phyloP scores from a whole-genome alignment of 1,139 yeast genomes.

The Candida sanyaensis region DNA sequence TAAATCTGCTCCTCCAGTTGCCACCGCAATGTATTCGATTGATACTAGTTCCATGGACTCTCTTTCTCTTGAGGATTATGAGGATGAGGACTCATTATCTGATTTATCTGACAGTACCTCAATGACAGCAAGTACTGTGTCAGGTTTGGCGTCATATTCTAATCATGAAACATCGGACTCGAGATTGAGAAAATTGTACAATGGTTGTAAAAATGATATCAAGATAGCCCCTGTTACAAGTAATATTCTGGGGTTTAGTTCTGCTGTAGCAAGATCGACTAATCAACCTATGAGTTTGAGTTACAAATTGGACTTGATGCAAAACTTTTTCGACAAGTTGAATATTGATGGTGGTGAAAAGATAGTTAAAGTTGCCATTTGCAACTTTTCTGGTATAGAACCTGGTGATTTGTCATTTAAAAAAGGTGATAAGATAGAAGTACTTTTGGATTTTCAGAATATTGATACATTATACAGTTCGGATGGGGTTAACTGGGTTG shows the following conservation, averaged over 20 bases:
- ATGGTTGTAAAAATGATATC: conserved; percentile 37
- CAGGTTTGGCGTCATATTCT: conserved; percentile 21
- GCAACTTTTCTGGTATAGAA: conserved; percentile 32
- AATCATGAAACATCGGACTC: conserved; percentile 23
- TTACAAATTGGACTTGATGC: conserved; percentile 28
- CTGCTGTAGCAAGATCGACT: not conserved
- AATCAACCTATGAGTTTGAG: conserved; percentile 22
- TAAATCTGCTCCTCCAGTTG: conserved; percentile 11
- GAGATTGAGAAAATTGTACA: conserved; percentile 32
- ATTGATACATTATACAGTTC: conserved; percentile 23
- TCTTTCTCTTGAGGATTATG: conserved; percentile 17
- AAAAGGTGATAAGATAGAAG: conserved; percentile 35
- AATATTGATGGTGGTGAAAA: conserved; percentile 9
- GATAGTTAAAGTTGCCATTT: conserved; percentile 23
- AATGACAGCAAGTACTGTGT: conserved; percentile 11
- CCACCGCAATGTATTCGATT: conserved; percentile 8
- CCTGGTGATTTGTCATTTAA: conserved; percentile 45
- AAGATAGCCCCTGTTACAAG: conserved; percentile 29
- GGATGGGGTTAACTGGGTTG: conserved; percentile 34
- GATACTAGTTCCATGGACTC: conserved; percentile 22
- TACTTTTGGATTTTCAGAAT: conserved; percentile 35
- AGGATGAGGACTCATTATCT: conserved; percentile 17
- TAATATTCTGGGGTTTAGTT: not conserved
- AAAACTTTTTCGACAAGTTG: conserved; percentile 25
- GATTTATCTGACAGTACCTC: conserved; percentile 17